phyloP scores from a whole-genome alignment of 768 basidiomycete species.

The Hypsizygus marmoreus region DNA sequence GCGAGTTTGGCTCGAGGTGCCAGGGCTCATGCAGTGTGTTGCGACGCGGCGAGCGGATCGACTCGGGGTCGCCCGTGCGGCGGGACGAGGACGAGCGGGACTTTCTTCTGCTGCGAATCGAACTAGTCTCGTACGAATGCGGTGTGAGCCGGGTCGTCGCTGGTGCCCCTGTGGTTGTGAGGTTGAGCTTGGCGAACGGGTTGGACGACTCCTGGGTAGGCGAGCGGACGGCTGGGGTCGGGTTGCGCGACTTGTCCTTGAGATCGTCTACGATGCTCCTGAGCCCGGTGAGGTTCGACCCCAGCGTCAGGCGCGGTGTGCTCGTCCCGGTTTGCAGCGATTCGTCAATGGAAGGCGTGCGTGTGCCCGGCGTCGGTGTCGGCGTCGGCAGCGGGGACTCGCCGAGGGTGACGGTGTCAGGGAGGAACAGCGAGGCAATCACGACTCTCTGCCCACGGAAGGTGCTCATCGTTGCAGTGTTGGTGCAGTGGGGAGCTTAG shows the following conservation, averaged over 20 bases:
- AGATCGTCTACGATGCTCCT: constrained; percentile 81
- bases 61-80: constrained; percentile 28
- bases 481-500: not conserved
- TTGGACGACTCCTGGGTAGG: constrained; percentile 49
- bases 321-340: constrained; percentile 24
- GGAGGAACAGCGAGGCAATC: constrained; percentile 85
- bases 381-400: constrained; percentile 58
- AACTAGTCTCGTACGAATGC: constrained; percentile 14
- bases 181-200: constrained; percentile 56
- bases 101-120: constrained; percentile 51
- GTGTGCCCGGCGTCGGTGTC: constrained; percentile 36
- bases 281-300: constrained; percentile 35
- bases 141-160: constrained; percentile 11
- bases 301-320: constrained; percentile 23
- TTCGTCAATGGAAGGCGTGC: constrained; percentile 16
- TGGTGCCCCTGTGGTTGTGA: constrained; percentile 23
- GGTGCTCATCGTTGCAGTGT: constrained; percentile 53
- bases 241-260: constrained; percentile 52
- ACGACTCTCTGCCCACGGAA: constrained; percentile 73
- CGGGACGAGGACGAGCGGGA: constrained; percentile 57
- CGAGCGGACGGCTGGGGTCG: constrained; percentile 41
- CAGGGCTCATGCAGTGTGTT: constrained; percentile 33
- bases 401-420: constrained; percentile 67
- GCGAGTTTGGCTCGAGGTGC: constrained; percentile 60
- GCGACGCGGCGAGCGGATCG: constrained; percentile 8